Evolutionary conservation across 768 basidiomycete species (phyloP).

Genomic region (Pholiota molesta): DNA sequence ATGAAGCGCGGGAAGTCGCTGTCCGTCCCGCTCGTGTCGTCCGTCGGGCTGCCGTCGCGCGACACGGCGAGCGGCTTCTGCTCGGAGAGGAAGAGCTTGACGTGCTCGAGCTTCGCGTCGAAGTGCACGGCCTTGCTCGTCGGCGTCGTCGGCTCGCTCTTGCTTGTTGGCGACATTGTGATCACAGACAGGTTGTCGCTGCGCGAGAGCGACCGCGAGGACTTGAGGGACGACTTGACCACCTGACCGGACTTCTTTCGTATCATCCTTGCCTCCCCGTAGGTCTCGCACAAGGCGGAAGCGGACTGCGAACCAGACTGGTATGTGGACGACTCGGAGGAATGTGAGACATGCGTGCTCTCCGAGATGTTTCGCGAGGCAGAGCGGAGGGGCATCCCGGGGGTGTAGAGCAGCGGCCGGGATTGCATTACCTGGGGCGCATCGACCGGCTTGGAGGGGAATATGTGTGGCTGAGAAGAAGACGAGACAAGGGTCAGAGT

Average conservation of each 20-base stretch:
- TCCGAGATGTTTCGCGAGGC: conserved; percentile 31
- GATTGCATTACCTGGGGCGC: conserved; percentile 18
- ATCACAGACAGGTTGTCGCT: conserved; percentile 52
- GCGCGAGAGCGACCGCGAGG: conserved; percentile 54
- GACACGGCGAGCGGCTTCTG: conserved; percentile 95
- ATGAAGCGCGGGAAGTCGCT: conserved; percentile 75
- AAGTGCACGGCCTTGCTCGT: conserved; percentile 91
- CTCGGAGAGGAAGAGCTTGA: conserved; percentile 92
- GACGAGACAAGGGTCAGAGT: conserved; percentile 17
- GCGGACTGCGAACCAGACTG: conserved; percentile 21
- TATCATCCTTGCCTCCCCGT: conserved; percentile 50
- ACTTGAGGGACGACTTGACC: conserved; percentile 89
- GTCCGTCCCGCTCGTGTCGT: conserved; percentile 80
- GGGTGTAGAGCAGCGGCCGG: conserved; percentile 40
- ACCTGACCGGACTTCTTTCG: conserved; percentile 96
- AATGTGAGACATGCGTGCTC: conserved; percentile 29
- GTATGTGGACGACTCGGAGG: conserved; percentile 23
- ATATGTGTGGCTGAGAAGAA: conserved; percentile 21
- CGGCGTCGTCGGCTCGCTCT: conserved; percentile 87
- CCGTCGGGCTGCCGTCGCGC: conserved; percentile 86
- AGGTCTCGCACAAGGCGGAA: conserved; percentile 28
- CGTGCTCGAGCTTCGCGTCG: conserved; percentile 87
- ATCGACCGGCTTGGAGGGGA: conserved; percentile 15
- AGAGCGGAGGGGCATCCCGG: conserved; percentile 40
- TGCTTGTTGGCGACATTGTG: conserved; percentile 48